Evolutionary conservation across 2,329 filamentous ascomycete species (phyloP).

Genomic region (Byssoonygena ceratinophila): DNA sequence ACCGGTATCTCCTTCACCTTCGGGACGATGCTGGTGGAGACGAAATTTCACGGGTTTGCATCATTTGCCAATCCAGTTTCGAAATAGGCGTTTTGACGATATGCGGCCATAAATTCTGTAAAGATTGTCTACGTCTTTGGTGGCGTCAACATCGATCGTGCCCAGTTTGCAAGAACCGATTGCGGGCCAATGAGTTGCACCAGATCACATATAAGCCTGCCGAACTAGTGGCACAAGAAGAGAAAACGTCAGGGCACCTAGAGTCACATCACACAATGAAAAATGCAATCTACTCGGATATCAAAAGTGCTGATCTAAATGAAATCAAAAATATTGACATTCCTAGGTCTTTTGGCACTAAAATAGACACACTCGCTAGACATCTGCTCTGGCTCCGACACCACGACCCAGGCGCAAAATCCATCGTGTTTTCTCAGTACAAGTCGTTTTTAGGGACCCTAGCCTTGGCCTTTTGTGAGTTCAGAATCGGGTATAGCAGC

Average conservation of each 20-base stretch:
- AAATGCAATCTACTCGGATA: conserved; percentile 62
- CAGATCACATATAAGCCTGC: conserved; percentile 75
- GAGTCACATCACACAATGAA: conserved; percentile 26
- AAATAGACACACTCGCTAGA: conserved; percentile 71
- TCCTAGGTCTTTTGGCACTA: conserved; percentile 67
- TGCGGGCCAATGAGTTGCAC: conserved; percentile 61
- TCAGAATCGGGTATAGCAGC: conserved; percentile 61
- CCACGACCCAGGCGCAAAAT: conserved; percentile 76
- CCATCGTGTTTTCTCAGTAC: conserved; percentile 90
- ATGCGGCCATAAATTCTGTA: conserved; percentile 88
- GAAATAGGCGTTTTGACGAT: conserved; percentile 55
- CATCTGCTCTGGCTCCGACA: conserved; percentile 79
- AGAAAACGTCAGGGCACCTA: conserved; percentile 24
- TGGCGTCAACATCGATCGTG: conserved; percentile 63
- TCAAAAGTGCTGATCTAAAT: conserved; percentile 58
- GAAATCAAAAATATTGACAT: conserved; percentile 78
- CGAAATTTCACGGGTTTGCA: conserved; percentile 57
- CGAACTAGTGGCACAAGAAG: conserved; percentile 57
- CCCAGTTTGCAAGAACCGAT: conserved; percentile 66
- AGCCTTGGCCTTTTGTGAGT: conserved; percentile 55
- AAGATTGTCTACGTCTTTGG: conserved; percentile 75
- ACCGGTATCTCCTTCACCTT: conserved; percentile 59
- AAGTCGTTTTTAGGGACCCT: conserved; percentile 69
- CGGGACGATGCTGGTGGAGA: conserved; percentile 52
- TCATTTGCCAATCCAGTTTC: conserved; percentile 74